phyloP scores from a whole-genome alignment of 441 rosid genomes.

The Erysimum cheiri region DNA sequence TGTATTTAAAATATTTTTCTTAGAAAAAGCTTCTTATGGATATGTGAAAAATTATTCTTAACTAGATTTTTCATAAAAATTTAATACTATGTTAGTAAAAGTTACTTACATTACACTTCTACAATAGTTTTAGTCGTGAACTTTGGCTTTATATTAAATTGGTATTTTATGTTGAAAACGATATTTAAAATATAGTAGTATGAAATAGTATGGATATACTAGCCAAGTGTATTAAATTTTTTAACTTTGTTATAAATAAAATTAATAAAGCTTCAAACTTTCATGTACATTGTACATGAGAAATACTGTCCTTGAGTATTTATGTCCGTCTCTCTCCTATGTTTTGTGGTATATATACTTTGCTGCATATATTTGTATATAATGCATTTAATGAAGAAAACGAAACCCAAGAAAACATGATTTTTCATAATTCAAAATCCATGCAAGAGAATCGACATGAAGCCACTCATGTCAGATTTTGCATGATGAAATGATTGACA shows the following conservation, averaged over 20 bases:
- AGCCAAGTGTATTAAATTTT: background rate
- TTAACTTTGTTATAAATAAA: background rate
- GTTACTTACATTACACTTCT: too few relatives aligned
- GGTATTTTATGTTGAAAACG: too few relatives aligned
- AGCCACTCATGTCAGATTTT: conserved; percentile 37
- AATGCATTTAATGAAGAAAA: conserved; percentile 28
- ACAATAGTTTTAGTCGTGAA: too few relatives aligned
- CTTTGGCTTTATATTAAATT: too few relatives aligned
- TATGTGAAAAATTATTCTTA: too few relatives aligned
- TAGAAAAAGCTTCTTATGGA: too few relatives aligned
- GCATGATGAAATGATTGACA: conserved; percentile 42
- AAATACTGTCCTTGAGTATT: conserved; percentile 29
- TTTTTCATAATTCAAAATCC: conserved; percentile 26
- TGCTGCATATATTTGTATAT: background rate
- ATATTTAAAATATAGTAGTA: too few relatives aligned
- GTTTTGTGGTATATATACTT: conserved; percentile 3
- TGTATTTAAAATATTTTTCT: too few relatives aligned
- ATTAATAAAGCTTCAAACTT: conserved; percentile 39
- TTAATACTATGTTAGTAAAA: too few relatives aligned
- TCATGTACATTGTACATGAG: conserved; percentile 38
- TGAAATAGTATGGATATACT: background rate
- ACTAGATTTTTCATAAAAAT: too few relatives aligned
- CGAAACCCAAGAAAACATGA: conserved; percentile 34
- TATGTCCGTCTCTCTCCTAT: conserved; percentile 30
- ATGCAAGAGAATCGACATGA: conserved; percentile 38